Conservation (phyloP, 805 yeast genomes). For the Wickerhamomyces bisporus region DNA sequence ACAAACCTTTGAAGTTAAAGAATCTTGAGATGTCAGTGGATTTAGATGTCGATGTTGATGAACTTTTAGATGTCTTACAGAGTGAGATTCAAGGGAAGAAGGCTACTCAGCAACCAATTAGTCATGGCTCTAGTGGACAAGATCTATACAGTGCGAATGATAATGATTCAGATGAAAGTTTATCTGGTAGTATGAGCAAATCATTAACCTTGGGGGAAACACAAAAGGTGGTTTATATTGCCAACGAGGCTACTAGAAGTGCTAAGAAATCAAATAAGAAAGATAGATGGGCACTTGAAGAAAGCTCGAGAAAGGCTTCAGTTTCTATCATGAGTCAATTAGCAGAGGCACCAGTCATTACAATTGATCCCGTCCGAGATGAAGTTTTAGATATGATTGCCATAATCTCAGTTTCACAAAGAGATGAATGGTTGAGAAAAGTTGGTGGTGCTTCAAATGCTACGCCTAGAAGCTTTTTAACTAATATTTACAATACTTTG, state of each 20-base stretch:
- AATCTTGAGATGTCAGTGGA: slow-evolving; percentile 61
- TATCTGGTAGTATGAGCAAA: slow-evolving; percentile 18
- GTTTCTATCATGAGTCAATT: slow-evolving; percentile 48
- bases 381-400: slow-evolving; percentile 83
- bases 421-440: slow-evolving; percentile 73
- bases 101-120: not conserved
- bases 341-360: slow-evolving; percentile 64
- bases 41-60: slow-evolving; percentile 67
- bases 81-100: slow-evolving; percentile 19
- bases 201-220: slow-evolving; percentile 28
- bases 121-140: slow-evolving; percentile 10
- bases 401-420: slow-evolving; percentile 66
- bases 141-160: slow-evolving; percentile 20
- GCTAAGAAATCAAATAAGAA: slow-evolving; percentile 68
- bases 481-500: slow-evolving; percentile 66
- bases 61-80: slow-evolving; percentile 44
- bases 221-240: slow-evolving; percentile 61
- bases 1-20: slow-evolving; percentile 72
- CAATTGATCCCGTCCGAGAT: slow-evolving; percentile 71
- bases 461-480: slow-evolving; percentile 74
- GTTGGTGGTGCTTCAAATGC: slow-evolving; percentile 80
- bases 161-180: slow-evolving; percentile 18
- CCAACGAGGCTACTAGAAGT: slow-evolving; percentile 79
- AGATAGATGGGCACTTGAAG: slow-evolving; percentile 74
- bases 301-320: slow-evolving; percentile 61